Evolutionary conservation across 371 early-diverging fungal genomes (phyloP).

Genomic region (Mortierella sp.): DNA sequence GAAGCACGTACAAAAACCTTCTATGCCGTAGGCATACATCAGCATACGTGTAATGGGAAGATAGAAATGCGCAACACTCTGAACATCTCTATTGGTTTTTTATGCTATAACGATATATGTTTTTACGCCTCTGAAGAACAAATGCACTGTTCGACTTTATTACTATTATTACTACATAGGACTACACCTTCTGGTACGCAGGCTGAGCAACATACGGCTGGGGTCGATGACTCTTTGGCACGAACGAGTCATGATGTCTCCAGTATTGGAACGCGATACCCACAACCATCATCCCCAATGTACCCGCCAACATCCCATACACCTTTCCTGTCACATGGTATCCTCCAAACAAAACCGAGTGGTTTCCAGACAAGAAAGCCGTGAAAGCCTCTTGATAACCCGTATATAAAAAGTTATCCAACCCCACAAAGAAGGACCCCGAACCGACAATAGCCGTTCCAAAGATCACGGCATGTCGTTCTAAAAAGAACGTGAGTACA

Average conservation of each 20-base stretch:
- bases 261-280: conserved; percentile 61
- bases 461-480: conserved; percentile 62
- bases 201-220: conserved; percentile 9
- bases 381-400: conserved; percentile 58
- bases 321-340: conserved; percentile 57
- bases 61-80: too few species aligned
- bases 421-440: conserved; percentile 66
- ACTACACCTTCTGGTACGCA: conserved; percentile 9
- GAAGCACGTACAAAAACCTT: too few species aligned
- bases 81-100: too few species aligned
- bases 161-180: too few species aligned
- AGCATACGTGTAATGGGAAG: too few species aligned
- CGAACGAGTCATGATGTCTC: conserved; percentile 20
- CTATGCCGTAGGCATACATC: too few species aligned
- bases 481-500: conserved; percentile 64
- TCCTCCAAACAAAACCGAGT: conserved; percentile 6
- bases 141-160: too few species aligned
- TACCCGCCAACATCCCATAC: conserved; percentile 66
- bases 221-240: conserved; percentile 28
- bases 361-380: conserved; percentile 33
- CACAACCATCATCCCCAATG: conserved; percentile 59
- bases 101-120: too few species aligned
- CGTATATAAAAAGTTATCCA: conserved; percentile 67
- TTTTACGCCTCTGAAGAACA: too few species aligned
- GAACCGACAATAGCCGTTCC: conserved; percentile 69